Evolutionary conservation across 345 rosid species (phyloP), one percentile per base, ranked within the genome.

Genomic region (Microthlaspi erraticum): DNA sequence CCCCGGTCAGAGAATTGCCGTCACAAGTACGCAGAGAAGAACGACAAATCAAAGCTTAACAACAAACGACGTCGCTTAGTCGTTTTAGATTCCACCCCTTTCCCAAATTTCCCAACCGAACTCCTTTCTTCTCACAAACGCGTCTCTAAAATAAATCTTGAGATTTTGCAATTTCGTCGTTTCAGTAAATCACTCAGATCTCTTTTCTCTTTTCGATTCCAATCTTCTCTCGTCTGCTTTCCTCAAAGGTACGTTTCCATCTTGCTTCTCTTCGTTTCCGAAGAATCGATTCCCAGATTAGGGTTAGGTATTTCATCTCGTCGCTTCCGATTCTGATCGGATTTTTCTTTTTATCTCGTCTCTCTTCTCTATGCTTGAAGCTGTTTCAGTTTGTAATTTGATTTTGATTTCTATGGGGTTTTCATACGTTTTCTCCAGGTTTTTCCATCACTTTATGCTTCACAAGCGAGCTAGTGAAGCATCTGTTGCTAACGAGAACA

Each of bases 381-480:
- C 46, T 52, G 23, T 7, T 48, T 39, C 37, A 29, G 17, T 64
- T 4, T 55, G 6, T 8, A 63, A 11, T 45, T 46, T 58, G 11
- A 3, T 33, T 34, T 52, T 50, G 34, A 34, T 62, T 16, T 51
- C 75, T 26, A 57, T 82, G 81, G 84, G 75, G 5, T 60, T 78
- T 72, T 82, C 74, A 81, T 70, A 72, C 57, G 54, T 83, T 68
- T 78, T 86, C 61, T 80, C 80, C 83, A 85, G 88, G 71, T 55
- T 53, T 37, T 16, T 85, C 36, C 80, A 81, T 71, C 87, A 82
- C 93, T 89, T 82, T 88, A 94, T 94, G 97, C 99, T 91, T 91
- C 96, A 91, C 78, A 94, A 88, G 91, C 87, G 97, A 88, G 80
- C 85, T 75, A 85, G 78, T 77, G 87, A 80, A 82, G 91, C 77